phyloP scores from a whole-genome alignment of 2,329 filamentous ascomycete genomes.

The Exophiala spinifera region DNA sequence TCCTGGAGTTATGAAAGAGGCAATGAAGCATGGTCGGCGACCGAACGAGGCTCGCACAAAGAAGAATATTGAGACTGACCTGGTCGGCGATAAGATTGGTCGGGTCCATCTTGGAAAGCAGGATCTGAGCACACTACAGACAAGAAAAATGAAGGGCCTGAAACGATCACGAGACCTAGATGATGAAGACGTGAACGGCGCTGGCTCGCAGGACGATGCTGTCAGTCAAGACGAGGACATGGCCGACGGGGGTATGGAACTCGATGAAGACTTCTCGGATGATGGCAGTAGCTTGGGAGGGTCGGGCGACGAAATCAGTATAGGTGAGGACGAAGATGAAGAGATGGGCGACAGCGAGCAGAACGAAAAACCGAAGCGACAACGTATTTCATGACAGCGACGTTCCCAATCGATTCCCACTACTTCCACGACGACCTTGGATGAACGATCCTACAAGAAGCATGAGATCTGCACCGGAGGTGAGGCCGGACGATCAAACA shows the following conservation, averaged over 20 bases:
- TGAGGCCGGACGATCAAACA: too few species aligned
- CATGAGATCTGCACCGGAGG: too few species aligned
- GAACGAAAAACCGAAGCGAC: constrained; percentile 27
- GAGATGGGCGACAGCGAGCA: constrained; percentile 22
- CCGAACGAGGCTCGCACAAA: constrained; percentile 61
- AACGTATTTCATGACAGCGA: constrained; percentile 21
- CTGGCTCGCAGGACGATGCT: constrained; percentile 25
- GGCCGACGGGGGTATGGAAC: constrained; percentile 28
- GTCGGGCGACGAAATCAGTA: constrained; percentile 28
- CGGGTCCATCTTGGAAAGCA: constrained; percentile 88
- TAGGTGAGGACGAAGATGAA: constrained; percentile 27
- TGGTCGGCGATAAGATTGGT: constrained; percentile 94
- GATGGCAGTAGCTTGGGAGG: constrained; percentile 20
- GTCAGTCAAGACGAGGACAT: constrained; percentile 27
- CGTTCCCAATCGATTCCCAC: too few species aligned
- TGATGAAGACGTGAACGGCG: constrained; percentile 34
- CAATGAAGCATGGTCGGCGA: constrained; percentile 78
- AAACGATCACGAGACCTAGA: constrained; percentile 73
- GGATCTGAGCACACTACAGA: constrained; percentile 82
- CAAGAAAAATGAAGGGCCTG: constrained; percentile 98
- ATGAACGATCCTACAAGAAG: too few species aligned
- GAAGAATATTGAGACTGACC: constrained; percentile 93
- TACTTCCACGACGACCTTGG: too few species aligned
- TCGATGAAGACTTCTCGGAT: constrained; percentile 40
- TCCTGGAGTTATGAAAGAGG: constrained; percentile 77